Percentiles rank a stretch among this genome's conserved stretches.
Evolutionary conservation across 2,329 filamentous ascomycete species (phyloP).

Genomic region (Diaporthe ilicicola): DNA sequence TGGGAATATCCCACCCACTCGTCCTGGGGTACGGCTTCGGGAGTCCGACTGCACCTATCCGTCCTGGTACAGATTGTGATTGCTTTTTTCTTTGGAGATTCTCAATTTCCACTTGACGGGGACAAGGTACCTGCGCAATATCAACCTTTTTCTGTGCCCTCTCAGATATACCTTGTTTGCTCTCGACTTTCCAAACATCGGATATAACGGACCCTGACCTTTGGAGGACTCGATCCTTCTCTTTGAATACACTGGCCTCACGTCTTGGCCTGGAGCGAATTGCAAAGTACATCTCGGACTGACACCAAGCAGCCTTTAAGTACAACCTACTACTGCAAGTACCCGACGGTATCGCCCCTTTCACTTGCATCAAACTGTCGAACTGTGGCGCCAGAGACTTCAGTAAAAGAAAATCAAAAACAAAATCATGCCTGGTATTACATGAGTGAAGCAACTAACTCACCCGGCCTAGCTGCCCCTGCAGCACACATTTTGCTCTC

Average conservation of each 20-base stretch:
- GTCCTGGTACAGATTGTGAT: background rate
- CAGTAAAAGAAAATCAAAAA: no score
- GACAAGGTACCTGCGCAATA: background rate
- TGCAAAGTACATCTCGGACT: background rate
- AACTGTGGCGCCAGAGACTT: background rate
- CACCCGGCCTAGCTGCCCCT: background rate
- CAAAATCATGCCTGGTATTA: conserved; percentile 23
- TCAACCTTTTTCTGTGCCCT: background rate
- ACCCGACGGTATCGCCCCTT: background rate
- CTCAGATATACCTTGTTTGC: background rate
- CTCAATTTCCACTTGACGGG: background rate
- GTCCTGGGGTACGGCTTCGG: conserved; percentile 6
- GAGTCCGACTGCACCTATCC: background rate
- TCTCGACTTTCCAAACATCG: no score
- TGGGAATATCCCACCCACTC: background rate
- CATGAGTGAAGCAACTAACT: background rate
- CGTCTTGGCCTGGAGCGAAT: background rate
- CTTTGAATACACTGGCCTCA: background rate
- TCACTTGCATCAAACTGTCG: background rate
- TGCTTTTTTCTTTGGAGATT: background rate
- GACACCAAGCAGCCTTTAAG: background rate
- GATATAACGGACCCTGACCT: no score
- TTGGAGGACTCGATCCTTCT: background rate
- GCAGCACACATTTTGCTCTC: background rate
- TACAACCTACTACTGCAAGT: conserved; percentile 16